These are phyloP conservation scores for Psilocybe azurescens DNA, from an alignment of 768 basidiomycete genomes.

Conservation along the genomic window DNA sequence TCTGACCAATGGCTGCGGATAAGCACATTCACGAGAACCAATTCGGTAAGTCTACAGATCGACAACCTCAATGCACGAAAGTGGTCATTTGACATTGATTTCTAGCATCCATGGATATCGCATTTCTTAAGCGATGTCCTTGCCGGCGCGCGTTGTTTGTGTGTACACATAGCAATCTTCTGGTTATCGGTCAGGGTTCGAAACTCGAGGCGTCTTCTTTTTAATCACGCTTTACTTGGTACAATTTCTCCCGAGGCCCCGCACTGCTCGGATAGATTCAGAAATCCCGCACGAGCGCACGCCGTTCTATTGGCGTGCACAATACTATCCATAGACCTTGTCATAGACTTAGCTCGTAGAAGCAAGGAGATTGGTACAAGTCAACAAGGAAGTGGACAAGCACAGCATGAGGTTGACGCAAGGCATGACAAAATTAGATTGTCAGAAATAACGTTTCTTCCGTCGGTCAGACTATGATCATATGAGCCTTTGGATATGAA, in stretches of 20 bases:
- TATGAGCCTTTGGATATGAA: not conserved
- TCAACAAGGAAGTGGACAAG: slow-evolving; percentile 2
- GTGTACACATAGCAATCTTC: slow-evolving; percentile 7
- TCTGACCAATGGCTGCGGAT: not conserved
- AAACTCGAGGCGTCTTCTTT: not conserved
- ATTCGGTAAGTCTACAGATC: not conserved
- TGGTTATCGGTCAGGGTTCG: not conserved
- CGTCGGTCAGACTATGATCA: not conserved
- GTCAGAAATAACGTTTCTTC: slow-evolving; percentile 2
- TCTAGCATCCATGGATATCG: slow-evolving; percentile 1
- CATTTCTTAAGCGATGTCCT: not conserved
- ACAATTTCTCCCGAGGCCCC: slow-evolving; percentile 3
- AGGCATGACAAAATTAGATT: not conserved
- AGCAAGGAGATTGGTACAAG: slow-evolving; percentile 1
- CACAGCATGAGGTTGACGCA: slow-evolving; percentile 11
- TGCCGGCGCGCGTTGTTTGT: slow-evolving; percentile 7
- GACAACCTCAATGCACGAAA: not conserved
- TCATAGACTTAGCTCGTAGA: not conserved
- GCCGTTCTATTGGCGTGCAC: slow-evolving; percentile 6
- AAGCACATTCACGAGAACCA: not conserved
- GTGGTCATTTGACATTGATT: not conserved
- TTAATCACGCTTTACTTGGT: slow-evolving; percentile 2
- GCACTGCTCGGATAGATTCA: slow-evolving; percentile 11
- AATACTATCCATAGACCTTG: slow-evolving; percentile 8
- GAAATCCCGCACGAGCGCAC: slow-evolving; percentile 10